Evolutionary conservation across 345 rosid genomes (phyloP), one percentile per base, ranked within the genome.

Genomic region (Dimocarpus longan): DNA sequence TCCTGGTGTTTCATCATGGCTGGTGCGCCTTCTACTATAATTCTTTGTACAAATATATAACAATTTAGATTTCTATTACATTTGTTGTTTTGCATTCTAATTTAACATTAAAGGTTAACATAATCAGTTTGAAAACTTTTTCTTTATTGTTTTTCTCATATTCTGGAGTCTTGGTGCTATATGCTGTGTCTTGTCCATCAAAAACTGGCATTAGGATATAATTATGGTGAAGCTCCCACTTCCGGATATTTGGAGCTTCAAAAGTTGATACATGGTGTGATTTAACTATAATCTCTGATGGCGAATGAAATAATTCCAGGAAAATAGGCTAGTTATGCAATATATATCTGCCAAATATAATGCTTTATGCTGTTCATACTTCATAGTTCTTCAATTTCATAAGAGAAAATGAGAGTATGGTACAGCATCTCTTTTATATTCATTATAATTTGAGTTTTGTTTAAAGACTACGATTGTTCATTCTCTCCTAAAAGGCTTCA

Each of bases 1-100:
- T 44, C 99, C 99, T 12, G 99, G 97, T 8, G 98, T 95, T 80
- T 93, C 99, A 73, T 90, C 98, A 79, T 95, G 97, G 97, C 92
- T 95, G 93, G 99, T 94, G 71, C n/a, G 86, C 85, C 78, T 86
- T 74, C 77, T 63, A 65, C 40, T 44, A 73, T 26, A 22, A 60
- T 66, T 37, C 71, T 26, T n/a, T 22, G 8, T 22, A 44, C 10
- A 11, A 18, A 78, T 46, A 24, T 6, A 70, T 40, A 24, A 57
- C 28, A 48, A 18, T 79, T 80, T 59, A 76, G 60, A 68, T 63
- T 65, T n/a, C 37, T 2, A 12, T 22, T 73, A 13, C 11, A 39
- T 64, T 46, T n/a, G 10, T 52, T 57, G 6, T 54, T 40, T 37
- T 44, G 74, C 12, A 26, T 50, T 62, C 16, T 48, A 46, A 60